Evolutionary conservation across 768 basidiomycete species (phyloP), one percentile per base, ranked within the genome.

Genomic region (Fistulinella prunicolor): DNA sequence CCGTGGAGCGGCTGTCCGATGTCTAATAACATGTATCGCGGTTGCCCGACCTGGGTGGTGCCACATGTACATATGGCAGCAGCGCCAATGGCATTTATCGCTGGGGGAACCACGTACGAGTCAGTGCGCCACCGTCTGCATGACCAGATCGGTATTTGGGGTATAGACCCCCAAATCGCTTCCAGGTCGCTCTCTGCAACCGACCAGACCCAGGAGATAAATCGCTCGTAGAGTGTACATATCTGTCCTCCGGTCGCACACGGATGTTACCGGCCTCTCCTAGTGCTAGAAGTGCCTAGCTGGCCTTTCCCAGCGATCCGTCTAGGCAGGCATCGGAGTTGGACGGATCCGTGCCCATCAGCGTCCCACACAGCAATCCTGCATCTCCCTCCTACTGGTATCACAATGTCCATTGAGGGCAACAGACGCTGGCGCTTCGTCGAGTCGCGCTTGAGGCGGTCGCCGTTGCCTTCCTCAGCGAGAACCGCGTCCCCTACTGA

Each of bases 151-250:
- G 42, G 46, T n/a, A 38, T 61, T 50, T 44, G 44, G 48, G 48
- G 49, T 47, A 5, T 39, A 16, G n/a, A 57, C 43, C 44, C 39
- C n/a, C 22, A 21, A 22, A 28, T 35, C 38, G 35, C 50, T 32
- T 44, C 51, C 29, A n/a, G n/a, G 30, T 17, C 38, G 22, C 43
- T 14, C 30, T 14, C 30, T 14, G 30, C 28, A 22, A 34, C 30
- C 32, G n/a, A 19, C 9, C n/a, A 38, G n/a, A 17, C 50, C 47
- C 40, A 53, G 54, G 32, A 38, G 38, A 46, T 47, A 60, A 61
- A 49, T 6, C 42, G 32, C 59, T 34, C 50, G 35, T 19, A 17
- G n/a, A n/a, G n/a, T 32, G 30, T 19, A 19, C 37, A 20, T 22
- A 21, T 26, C 39, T 37, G 16, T 38, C 21, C 41, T 10, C 32